Base-by-base conservation (phyloP, 2,329 filamentous ascomycete genomes). In the Tothia fuscella region DNA sequence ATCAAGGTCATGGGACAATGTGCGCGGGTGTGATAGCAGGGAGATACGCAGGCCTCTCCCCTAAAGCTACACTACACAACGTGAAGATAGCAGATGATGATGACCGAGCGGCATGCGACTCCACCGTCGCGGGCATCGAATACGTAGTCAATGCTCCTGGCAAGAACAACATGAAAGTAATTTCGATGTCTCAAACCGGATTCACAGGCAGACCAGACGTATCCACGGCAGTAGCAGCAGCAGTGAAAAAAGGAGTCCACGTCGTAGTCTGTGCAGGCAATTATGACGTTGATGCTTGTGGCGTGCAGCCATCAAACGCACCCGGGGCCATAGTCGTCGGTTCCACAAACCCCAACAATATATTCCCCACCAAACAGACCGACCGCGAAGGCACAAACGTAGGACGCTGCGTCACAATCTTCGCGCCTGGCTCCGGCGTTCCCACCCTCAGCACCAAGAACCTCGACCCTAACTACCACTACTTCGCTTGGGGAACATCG, bases 131-230 rank as follows among this genome's bases (percentile, higher is more conserved):
- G 6, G 42, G 42, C 3, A 42, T 44, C 20, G 36, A 44, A n/a
- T 44, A 37, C 37, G 42, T 44, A 5, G 17, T 44, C 16, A 16
- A 5, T 19, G 13, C 31, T 14, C 42, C 42, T 6, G 42, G 42
- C 3, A 21, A 42, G 14, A 44, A 44, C 30, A 42, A 32, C 38
- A 31, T 44, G 36, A 44, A 44, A 43, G 42, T 44, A n/a, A 44
- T 44, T 5, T 44, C 42, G 17, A 30, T 44, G 36, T 42, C 36
- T 14, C 42, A 44, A 20, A 20, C 22, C 17, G 36, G 36, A 2
- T 44, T 44, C 16, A 44, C 26, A 14, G 36, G 36, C 12, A 17
- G 19, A 16, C 42, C 42, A 5, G 35, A 42, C 17, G 42, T 44
- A 5, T 16, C n/a, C 12, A 33, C 36, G n/a, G 42, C 42, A 10